These are phyloP conservation scores for Clitoria ternatea DNA, from an alignment of 306 rosid species.

Conservation along the genomic window DNA sequence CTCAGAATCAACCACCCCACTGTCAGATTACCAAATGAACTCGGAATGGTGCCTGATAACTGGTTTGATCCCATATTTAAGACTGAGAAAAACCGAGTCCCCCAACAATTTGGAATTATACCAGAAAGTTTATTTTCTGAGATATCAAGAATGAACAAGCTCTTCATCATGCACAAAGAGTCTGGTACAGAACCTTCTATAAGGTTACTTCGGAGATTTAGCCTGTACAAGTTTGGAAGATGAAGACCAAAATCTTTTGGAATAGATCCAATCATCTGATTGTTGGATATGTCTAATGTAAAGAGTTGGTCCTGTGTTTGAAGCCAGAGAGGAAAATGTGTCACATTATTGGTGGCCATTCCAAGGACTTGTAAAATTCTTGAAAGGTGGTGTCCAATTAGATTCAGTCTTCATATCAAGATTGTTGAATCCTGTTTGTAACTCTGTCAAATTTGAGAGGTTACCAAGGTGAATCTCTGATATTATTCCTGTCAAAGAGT, in stretches of 20 bases:
- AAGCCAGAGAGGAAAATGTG: not conserved
- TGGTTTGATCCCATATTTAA: not conserved
- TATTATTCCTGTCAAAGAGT: not conserved
- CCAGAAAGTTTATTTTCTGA: slow-evolving; percentile 16
- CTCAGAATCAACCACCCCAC: not conserved
- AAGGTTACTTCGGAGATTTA: not conserved
- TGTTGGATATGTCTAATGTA: not conserved
- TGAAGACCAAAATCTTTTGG: not conserved
- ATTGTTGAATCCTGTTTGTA: too few relatives aligned
- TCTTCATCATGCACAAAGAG: slow-evolving; percentile 1
- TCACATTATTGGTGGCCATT: too few relatives aligned
- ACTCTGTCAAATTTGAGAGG: not conserved
- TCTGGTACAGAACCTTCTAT: not conserved
- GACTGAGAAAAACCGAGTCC: not conserved
- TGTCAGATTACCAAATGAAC: not conserved
- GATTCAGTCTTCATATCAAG: too few relatives aligned
- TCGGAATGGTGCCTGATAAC: not conserved
- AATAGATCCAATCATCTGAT: not conserved
- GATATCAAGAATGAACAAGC: not conserved
- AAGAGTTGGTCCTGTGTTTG: not conserved
- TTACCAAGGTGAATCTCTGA: not conserved
- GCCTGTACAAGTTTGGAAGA: not conserved
- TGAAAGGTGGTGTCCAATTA: too few relatives aligned
- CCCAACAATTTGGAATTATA: slow-evolving; percentile 1
- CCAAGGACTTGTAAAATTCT: too few relatives aligned